Conservation (phyloP, 2,329 filamentous ascomycete genomes). For the Alternaria arbusti region DNA sequence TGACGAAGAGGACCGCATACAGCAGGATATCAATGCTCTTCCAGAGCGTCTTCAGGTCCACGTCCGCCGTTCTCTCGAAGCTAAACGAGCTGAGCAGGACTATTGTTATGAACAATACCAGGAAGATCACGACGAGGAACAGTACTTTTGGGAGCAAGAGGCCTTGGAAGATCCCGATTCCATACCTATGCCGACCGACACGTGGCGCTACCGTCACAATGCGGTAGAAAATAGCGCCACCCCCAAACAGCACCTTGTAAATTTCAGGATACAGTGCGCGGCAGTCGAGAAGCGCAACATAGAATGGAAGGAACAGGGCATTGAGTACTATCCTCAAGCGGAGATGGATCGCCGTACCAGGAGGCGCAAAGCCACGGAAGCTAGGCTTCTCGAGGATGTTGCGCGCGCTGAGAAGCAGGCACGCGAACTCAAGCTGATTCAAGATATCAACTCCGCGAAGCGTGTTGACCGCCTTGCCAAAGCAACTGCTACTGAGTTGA, state of each 20-base stretch:
- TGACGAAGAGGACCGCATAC: background rate
- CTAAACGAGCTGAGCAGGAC: background rate
- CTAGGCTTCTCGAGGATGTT: background rate
- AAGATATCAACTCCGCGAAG: background rate
- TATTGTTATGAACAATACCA: background rate
- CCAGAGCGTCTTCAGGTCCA: background rate
- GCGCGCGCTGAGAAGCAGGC: background rate
- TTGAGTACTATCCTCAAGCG: background rate
- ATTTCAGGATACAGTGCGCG: background rate
- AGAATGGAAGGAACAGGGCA: background rate
- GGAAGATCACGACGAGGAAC: background rate
- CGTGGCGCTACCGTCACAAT: background rate
- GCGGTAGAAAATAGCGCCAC: background rate
- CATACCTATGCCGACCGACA: background rate
- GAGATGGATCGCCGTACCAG: background rate
- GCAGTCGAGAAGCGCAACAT: background rate
- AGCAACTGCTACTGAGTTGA: background rate
- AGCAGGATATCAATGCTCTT: background rate
- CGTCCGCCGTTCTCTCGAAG: background rate
- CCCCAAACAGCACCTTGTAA: background rate
- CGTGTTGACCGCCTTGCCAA: background rate
- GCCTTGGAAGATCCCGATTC: background rate
- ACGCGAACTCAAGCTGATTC: background rate
- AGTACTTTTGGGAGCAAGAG: background rate
- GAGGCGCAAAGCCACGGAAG: background rate